These are phyloP conservation scores for Cryphonectria naterciae DNA, from an alignment of 2,329 filamentous ascomycete species.

Conservation along the genomic window DNA sequence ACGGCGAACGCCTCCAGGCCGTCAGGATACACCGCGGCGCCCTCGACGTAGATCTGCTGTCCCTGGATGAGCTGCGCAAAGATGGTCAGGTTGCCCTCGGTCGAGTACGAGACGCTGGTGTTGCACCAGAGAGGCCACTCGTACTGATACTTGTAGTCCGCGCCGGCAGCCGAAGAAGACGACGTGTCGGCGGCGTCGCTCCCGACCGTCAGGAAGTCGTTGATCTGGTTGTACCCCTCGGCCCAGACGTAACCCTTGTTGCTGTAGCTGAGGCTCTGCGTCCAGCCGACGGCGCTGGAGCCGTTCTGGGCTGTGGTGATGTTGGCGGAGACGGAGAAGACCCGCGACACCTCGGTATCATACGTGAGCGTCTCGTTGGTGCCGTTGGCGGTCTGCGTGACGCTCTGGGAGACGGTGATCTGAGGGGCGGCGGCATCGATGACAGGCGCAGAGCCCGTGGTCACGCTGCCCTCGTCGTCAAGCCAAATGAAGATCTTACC, in stretches of 20 bases:
- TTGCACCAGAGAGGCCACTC: constrained; percentile 65
- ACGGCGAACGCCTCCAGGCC: constrained; percentile 60
- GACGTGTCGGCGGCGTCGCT: constrained; percentile 33
- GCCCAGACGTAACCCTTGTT: constrained; percentile 52
- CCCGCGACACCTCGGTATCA: constrained; percentile 58
- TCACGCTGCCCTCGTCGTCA: constrained; percentile 54
- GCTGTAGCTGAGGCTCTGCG: constrained; percentile 59
- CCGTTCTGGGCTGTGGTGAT: constrained; percentile 51
- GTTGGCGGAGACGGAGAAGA: constrained; percentile 56
- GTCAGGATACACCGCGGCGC: constrained; percentile 55
- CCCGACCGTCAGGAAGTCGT: constrained; percentile 39
- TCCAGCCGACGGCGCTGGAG: constrained; percentile 52
- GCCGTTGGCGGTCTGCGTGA: constrained; percentile 53
- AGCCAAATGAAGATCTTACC: constrained; percentile 84
- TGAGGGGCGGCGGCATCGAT: constrained; percentile 43
- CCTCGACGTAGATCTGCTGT: constrained; percentile 42
- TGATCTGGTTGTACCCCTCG: constrained; percentile 48
- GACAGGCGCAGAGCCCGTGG: constrained; percentile 49
- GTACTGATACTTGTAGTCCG: constrained; percentile 47
- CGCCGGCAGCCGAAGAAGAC: constrained; percentile 12
- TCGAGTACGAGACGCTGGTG: constrained; percentile 49
- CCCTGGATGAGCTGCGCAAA: constrained; percentile 48
- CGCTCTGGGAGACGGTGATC: constrained; percentile 54
- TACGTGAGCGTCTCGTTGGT: constrained; percentile 64
- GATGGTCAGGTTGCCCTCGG: constrained; percentile 52